Base-by-base conservation (phyloP, 805 yeast species). In the Ogataea paradorogensis region DNA sequence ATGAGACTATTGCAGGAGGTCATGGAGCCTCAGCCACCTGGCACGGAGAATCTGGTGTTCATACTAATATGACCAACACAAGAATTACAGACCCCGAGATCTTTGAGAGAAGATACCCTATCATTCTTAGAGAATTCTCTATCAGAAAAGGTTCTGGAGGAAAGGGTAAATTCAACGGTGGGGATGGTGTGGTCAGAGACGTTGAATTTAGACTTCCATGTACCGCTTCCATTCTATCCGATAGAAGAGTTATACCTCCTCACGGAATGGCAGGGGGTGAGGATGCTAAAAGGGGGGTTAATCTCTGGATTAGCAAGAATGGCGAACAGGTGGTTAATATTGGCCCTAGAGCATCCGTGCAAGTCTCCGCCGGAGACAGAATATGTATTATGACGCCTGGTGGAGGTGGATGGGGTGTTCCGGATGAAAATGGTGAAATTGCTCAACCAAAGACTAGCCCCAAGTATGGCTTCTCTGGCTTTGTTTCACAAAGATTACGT, bases 361-460 rank as follows among this genome's bases (percentile, higher is more conserved):
- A 65, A 10, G 69, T 79, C 39, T 51, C 62, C 11, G 56, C 70
- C 3, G 91, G 93, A 3, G 95, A 86, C 49, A 67, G 84, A 38
- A 58, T 86, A 24, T 58, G 79, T 7, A 76, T 86, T 26, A 61
- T 67, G 51, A 84, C 95, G 0, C 95, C 95, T 2, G 95, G 95
- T 30, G 95, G 93, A 22, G 95, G 91, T 30, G 95, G 89, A 0
- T 85, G 70, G 59, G 95, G 95, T 27, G 44, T 31, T 7, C 47
- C 45, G 9, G 50, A 33, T 8, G 40, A 52, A 57, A 63, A 23
- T 13, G 39, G 16, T 4, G 30, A 22, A 24, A 8, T 6, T 15
- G 10, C 35, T 10, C 23, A 14, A 22, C 33, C 32, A 13, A 29
- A n/a, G 16, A 24, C 24, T 33, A 10, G 35, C 30, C 13, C 33